Base-by-base conservation (phyloP, 345 rosid genomes). In the Passiflora organensis region DNA sequence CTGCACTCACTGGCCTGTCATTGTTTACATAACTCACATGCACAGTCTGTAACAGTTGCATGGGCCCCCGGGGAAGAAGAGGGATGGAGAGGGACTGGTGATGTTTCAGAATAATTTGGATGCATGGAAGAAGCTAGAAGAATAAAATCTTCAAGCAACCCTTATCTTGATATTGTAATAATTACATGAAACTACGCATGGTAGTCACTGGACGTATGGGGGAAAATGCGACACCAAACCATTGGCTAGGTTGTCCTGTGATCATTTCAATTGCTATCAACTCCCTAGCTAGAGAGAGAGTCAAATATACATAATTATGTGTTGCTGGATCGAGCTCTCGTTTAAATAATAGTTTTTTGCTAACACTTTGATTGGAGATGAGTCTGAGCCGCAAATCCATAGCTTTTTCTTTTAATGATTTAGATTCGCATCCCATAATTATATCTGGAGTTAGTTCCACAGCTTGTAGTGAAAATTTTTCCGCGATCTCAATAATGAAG, bases 1-100 rank as follows among this genome's bases (percentile, higher is more conserved):
- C 38, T 24, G 24, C 44, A 12, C 39, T 10, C 49, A 48, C 13
- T 56, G 22, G 24, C 32, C 58, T 23, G 32, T 43, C 61, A 43
- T 10, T 43, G 17, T 17, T n/a, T 2, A n/a, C 34, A 32, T 17
- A 22, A 11, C 25, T 56, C 61, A 43, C 38, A 43, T 56, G 61
- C 10, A 55, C 18, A 22, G 3, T 24, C 51, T 48, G 51, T 22
- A 13, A 28, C 51, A 17, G 6, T 21, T 5, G 16, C 18, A 13
- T 1, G 41, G 56, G 56, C 44, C 44, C 44, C 44, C 5, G 0
- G 6, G 24, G 14, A 20, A 11, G 23, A 46, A 46, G 50, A 20
- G 48, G 10, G 19, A 44, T 18, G 19, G 48, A 16, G 22, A 23
- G 32, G 15, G 12, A 14, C 1, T 3, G 14, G 2, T 15, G 15